Evolutionary conservation across 106 monocot species (phyloP).

Genomic region (Hemerocallis citrina): DNA sequence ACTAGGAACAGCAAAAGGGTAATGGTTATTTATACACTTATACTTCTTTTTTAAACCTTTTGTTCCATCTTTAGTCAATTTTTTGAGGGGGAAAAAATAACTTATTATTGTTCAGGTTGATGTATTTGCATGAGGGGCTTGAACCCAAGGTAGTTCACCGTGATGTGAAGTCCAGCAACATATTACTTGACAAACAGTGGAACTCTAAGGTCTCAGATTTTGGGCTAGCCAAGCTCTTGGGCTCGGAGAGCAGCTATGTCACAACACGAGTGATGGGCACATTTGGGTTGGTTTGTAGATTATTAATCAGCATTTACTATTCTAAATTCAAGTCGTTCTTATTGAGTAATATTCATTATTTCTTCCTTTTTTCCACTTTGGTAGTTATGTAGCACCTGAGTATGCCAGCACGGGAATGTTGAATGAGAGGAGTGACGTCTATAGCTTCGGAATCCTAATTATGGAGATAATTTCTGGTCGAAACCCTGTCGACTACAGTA

Average conservation of each 20-base stretch:
- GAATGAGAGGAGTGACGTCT: conserved; percentile 88
- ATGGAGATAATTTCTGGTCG: conserved; percentile 93
- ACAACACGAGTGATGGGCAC: conserved; percentile 94
- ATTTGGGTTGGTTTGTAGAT: conserved; percentile 51
- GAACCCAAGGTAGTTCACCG: conserved; percentile 94
- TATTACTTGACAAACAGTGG: conserved; percentile 78
- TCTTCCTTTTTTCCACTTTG: not conserved
- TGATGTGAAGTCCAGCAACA: conserved; percentile 89
- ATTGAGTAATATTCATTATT: not conserved
- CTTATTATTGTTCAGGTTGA: conserved; percentile 32
- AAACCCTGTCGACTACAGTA: conserved; percentile 74
- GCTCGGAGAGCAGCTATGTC: conserved; percentile 76
- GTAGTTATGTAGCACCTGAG: conserved; percentile 88
- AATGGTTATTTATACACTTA: not conserved
- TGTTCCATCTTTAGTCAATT: not conserved
- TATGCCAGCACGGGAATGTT: conserved; percentile 91
- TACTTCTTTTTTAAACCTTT: not conserved
- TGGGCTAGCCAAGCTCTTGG: conserved; percentile 86
- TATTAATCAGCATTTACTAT: not conserved
- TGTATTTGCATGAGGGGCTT: conserved; percentile 91
- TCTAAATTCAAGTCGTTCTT: not conserved
- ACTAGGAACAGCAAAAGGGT: conserved; percentile 90
- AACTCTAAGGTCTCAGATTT: conserved; percentile 84
- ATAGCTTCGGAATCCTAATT: conserved; percentile 90
- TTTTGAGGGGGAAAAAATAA: not conserved